A percentile compares a stretch with the other conserved stretches of the same genome.
Conservation (phyloP, 2,329 filamentous ascomycete species). For the Trichoderma koningii region DNA sequence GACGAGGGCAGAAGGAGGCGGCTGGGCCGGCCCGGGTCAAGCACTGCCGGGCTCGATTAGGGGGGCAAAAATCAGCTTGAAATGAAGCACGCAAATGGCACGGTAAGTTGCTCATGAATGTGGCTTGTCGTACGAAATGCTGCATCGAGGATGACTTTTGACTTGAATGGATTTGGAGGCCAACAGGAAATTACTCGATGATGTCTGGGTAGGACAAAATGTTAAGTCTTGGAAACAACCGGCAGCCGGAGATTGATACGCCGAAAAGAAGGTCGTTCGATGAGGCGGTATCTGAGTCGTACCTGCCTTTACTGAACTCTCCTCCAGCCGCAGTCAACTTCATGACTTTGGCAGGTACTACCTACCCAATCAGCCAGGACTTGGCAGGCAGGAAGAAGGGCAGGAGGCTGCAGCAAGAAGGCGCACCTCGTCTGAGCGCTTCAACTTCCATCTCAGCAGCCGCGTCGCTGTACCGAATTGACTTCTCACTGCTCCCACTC, state of each 20-base stretch:
- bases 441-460: not conserved
- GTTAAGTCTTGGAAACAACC: not conserved
- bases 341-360: not conserved
- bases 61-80: conserved; percentile 17
- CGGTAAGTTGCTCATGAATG: not conserved
- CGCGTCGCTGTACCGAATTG: not conserved
- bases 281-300: not conserved
- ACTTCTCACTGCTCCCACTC: not conserved
- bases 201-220: not conserved
- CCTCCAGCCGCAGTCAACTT: not conserved
- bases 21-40: conserved; percentile 6
- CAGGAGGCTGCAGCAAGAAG: conserved; percentile 11
- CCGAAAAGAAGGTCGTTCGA: not conserved
- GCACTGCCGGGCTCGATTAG: not conserved
- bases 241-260: not conserved
- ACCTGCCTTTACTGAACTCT: not conserved
- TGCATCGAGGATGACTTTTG: not conserved
- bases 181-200: too few relatives aligned
- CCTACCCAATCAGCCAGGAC: not conserved
- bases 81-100: not conserved
- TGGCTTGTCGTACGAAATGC: not conserved
- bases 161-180: not conserved
- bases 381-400: not conserved
- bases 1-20: not conserved
- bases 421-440: not conserved